Base-by-base conservation (phyloP, 1,139 yeast species). In the Suhomyces maxii region DNA sequence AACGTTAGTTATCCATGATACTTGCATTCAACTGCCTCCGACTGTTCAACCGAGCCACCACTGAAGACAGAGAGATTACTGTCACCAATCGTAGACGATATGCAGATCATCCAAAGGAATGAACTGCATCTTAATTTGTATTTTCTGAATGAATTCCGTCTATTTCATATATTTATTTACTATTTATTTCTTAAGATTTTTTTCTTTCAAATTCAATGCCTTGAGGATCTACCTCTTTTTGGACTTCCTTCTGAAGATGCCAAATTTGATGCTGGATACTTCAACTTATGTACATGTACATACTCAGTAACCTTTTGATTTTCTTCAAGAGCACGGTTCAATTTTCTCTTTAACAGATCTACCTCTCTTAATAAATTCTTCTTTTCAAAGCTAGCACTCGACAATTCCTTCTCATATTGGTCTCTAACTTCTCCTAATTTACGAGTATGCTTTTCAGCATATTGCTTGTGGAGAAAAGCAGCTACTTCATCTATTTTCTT, bases 401-500 rank as follows among this genome's bases (percentile, higher is more conserved):
- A 37, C 23, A 54, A 38, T 32, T 56, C 58, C 34, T 50, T 53
- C 26, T 54, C 58, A 31, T 53, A 54, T 45, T 44, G 56, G 26
- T 51, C 52, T 37, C 55, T 49, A 2, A 54, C 54, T 31, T 56
- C 58, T 1, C 55, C 57, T 41, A 54, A 41, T 34, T 54, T 56
- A 11, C 55, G 46, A 5, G 52, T 47, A 30, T 62, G 66, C 46
- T 62, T 62, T 39, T 59, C 60, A 10, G 66, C 63, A 40, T 62
- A 62, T 41, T 59, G 60, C 41, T 56, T 58, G 45, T 61, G 63
- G 32, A 62, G 56, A 44, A 56, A 62, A 18, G 56, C 55, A 0
- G 66, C 63, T 18, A 60, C 58, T 33, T 60, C 62, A 37, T 60
- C 61, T 34, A 62, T 53, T 38, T 59, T 54, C 45, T 53, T 55